phyloP scores from a whole-genome alignment of 75 land plant species.

The Pinus albicaulis region DNA sequence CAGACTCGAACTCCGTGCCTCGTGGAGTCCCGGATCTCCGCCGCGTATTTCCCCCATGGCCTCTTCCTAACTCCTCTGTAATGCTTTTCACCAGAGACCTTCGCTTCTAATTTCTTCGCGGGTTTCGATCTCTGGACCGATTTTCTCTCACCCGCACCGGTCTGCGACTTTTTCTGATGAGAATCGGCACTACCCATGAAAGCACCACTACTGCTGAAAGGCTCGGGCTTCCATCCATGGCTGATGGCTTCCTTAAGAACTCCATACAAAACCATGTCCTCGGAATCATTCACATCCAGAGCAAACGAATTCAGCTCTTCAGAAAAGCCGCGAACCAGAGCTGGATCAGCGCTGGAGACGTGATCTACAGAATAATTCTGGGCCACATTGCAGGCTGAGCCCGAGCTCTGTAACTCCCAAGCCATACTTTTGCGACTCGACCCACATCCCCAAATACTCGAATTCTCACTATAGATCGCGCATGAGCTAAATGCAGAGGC shows the following conservation, averaged over 20 bases:
- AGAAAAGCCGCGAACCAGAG: not conserved
- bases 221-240: slow-evolving; percentile 12
- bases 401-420: not conserved
- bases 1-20: slow-evolving; percentile 30
- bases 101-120: not conserved
- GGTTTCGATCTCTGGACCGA: not conserved
- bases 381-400: not conserved
- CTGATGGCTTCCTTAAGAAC: slow-evolving; percentile 20
- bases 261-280: slow-evolving; percentile 29
- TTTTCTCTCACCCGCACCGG: no score
- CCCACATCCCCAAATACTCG: not conserved
- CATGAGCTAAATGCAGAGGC: no score
- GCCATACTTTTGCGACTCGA: not conserved
- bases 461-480: no score
- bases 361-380: not conserved
- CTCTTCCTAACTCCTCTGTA: slow-evolving; percentile 19
- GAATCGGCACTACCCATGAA: not conserved
- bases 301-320: slow-evolving; percentile 14
- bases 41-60: slow-evolving; percentile 33
- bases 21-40: slow-evolving; percentile 38
- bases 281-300: slow-evolving; percentile 37
- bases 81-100: not conserved
- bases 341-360: not conserved
- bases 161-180: not conserved
- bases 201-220: not conserved